Conservation (phyloP, 805 yeast species). For the Clavispora santaluciae region DNA sequence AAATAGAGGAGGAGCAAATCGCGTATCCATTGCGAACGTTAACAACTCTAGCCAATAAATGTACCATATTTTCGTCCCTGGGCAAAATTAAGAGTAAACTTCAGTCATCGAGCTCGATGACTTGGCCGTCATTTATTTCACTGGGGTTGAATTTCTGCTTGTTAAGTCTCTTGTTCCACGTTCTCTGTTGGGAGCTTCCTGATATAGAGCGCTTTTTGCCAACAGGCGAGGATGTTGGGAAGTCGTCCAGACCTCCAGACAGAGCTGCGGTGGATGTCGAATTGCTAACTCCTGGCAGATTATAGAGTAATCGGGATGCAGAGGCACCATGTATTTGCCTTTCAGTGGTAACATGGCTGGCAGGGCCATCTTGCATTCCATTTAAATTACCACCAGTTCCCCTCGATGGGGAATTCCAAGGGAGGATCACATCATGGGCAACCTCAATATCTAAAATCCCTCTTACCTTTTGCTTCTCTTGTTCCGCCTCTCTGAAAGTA, state of each 20-base stretch:
- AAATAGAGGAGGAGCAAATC: not conserved
- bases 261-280: not conserved
- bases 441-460: slow-evolving; percentile 23
- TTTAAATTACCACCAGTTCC: slow-evolving; percentile 8
- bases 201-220: slow-evolving; percentile 10
- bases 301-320: not conserved
- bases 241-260: not conserved
- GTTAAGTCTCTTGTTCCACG: slow-evolving; percentile 12
- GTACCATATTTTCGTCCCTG: not conserved
- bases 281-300: slow-evolving; percentile 1
- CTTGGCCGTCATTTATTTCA: slow-evolving; percentile 7
- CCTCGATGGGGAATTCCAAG: slow-evolving; percentile 1
- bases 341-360: no score
- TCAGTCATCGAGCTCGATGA: slow-evolving; percentile 15
- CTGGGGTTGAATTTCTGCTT: slow-evolving; percentile 11
- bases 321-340: no score
- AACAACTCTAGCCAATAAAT: not conserved
- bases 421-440: slow-evolving; percentile 7
- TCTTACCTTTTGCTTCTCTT: slow-evolving; percentile 13
- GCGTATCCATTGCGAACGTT: not conserved
- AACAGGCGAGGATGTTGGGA: slow-evolving; percentile 1
- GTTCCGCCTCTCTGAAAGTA: slow-evolving; percentile 1
- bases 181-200: slow-evolving; percentile 1
- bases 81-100: not conserved
- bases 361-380: not conserved